Evolutionary conservation across 2,329 filamentous ascomycete species (phyloP).

Genomic region (Bipolaris victoriae): DNA sequence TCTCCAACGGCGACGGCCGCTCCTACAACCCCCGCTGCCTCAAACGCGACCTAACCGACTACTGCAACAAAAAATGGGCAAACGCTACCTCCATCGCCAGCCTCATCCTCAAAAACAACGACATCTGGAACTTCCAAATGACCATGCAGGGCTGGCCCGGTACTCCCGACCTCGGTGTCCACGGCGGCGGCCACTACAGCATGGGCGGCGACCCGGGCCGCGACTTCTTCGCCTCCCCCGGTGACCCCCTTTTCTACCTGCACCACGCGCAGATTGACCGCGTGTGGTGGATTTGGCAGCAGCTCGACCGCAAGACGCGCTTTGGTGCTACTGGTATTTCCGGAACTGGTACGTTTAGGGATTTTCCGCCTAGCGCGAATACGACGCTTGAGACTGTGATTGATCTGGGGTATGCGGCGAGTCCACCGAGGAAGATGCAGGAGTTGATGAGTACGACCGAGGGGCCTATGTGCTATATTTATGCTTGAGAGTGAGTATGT

Average conservation of each 20-base stretch:
- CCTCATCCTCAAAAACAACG: slow-evolving; percentile 29
- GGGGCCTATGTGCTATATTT: slow-evolving; percentile 46
- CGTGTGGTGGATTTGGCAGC: slow-evolving; percentile 51
- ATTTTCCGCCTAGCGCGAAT: slow-evolving; percentile 51
- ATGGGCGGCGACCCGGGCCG: slow-evolving; percentile 52
- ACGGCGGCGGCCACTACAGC: slow-evolving; percentile 51
- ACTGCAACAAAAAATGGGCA: slow-evolving; percentile 31
- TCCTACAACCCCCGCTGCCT: slow-evolving; percentile 37
- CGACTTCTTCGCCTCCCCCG: slow-evolving; percentile 36
- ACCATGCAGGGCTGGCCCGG: slow-evolving; percentile 40
- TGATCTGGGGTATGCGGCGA: slow-evolving; percentile 48
- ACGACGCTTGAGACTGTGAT: slow-evolving; percentile 55
- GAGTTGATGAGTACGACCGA: slow-evolving; percentile 42
- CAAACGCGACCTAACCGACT: slow-evolving; percentile 32
- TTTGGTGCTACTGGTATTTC: slow-evolving; percentile 41
- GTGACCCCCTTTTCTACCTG: slow-evolving; percentile 53
- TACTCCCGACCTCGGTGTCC: slow-evolving; percentile 35
- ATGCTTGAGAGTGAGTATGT: slow-evolving; percentile 22
- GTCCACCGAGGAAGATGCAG: slow-evolving; percentile 26
- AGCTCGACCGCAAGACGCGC: slow-evolving; percentile 49
- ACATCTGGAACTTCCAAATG: slow-evolving; percentile 40
- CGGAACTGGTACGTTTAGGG: slow-evolving; percentile 55
- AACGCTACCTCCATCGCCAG: slow-evolving; percentile 31
- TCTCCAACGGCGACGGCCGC: slow-evolving; percentile 34
- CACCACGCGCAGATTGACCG: slow-evolving; percentile 56